Base-by-base conservation (phyloP, 2,329 filamentous ascomycete species). In the Stachybotrys chartarum region DNA sequence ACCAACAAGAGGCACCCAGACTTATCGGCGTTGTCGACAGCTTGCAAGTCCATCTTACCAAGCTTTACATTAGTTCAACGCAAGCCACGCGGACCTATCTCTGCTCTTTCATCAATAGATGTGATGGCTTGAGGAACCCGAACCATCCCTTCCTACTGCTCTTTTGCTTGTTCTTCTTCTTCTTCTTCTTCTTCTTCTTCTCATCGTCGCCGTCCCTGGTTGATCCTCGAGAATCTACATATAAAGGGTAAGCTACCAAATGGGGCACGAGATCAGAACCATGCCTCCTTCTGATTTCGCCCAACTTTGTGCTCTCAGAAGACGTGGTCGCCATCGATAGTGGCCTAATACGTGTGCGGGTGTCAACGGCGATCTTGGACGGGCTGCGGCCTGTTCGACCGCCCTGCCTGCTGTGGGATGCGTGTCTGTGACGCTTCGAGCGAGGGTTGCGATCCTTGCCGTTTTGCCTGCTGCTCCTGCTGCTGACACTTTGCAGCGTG, bases 231-330 rank as follows among this genome's bases (percentile, higher is more conserved):
- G 58, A 54, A 31, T 59, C 55, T 14, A 54, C 50, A 50, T 59
- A 57, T 17, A 61, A 47, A n/a, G 63, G 64, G 53, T 66, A 66
- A 45, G 60, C 56, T 14, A 55, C 56, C 49, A 35, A 59, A 5
- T 50, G 48, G 17, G 45, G 45, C 24, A 54, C 51, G 18, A 56
- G 53, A 49, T 58, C 58, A 32, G 52, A 57, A n/a, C 54, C 59
- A 3, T 54, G 57, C n/a, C 64, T 65, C 17, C 57, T 60, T 50
- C 60, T 61, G 49, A 76, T 70, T 58, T 77, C 75, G n/a, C 75
- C 74, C 5, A 78, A 60, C 55, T 77, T 77, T 12, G 75, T 78
- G 57, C 74, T 77, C 53, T 70, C 72, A 1, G 75, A 75, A 6
- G 71, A 70, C 50, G 70, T 71, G 4, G 74, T 75, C 54, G 70